Evolutionary conservation across 192 early-diverging fungal species (phyloP).

Genomic region (Diversispora epigaea): DNA sequence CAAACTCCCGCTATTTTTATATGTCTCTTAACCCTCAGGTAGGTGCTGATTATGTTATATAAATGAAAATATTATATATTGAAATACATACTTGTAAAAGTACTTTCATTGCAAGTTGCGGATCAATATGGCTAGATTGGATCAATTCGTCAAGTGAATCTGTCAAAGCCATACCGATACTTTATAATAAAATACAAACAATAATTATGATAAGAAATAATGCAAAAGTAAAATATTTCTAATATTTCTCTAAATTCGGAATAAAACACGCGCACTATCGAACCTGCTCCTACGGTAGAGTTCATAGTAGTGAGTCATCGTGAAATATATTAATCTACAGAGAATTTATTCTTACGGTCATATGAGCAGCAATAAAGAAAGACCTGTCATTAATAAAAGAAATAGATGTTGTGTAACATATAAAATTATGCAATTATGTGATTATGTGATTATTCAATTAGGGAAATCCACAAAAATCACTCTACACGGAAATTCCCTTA

Average conservation of each 20-base stretch:
- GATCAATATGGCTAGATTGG: slow-evolving; percentile 81
- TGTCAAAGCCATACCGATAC: slow-evolving; percentile 88
- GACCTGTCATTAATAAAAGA: too few relatives aligned
- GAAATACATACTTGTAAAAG: slow-evolving; percentile 65
- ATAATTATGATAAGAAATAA: background rate
- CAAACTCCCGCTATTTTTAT: too few relatives aligned
- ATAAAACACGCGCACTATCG: background rate
- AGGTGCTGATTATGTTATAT: background rate
- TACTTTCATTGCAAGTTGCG: slow-evolving; percentile 90
- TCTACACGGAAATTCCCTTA: too few relatives aligned
- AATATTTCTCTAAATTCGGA: background rate
- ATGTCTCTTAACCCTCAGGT: too few relatives aligned
- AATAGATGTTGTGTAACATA: too few relatives aligned
- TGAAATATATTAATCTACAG: too few relatives aligned
- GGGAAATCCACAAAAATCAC: too few relatives aligned
- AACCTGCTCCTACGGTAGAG: slow-evolving; percentile 70
- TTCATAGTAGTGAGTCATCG: slow-evolving; percentile 65
- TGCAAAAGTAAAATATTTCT: slow-evolving; percentile 2
- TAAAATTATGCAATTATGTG: too few relatives aligned
- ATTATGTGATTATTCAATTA: too few relatives aligned
- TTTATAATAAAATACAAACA: slow-evolving; percentile 20
- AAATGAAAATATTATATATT: background rate
- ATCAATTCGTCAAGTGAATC: slow-evolving; percentile 97
- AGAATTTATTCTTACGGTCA: too few relatives aligned
- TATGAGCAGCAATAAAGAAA: too few relatives aligned